phyloP scores from a whole-genome alignment of 257 asterid genomes.

The Parsonsia alboflavescens region DNA sequence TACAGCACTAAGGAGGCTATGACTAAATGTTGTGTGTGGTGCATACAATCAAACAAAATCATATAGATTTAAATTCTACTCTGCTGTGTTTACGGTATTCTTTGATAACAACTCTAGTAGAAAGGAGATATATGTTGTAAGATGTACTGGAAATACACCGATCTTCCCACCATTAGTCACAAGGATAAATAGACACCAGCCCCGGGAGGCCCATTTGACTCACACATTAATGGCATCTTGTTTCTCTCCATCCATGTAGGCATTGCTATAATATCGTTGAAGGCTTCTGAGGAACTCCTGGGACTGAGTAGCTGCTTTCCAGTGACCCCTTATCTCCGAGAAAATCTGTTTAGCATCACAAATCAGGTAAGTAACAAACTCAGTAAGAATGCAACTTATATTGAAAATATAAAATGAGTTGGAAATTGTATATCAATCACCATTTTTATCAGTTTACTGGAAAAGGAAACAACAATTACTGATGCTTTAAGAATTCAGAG shows the following conservation, averaged over 20 bases:
- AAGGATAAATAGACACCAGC: background rate
- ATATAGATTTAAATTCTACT: background rate
- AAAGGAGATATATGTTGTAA: background rate
- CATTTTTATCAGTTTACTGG: background rate
- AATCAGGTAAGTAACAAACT: constrained; percentile 8
- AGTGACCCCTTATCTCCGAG: constrained; percentile 89
- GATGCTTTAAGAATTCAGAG: too few relatives aligned
- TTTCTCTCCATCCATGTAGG: constrained; percentile 88
- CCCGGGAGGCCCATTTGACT: constrained; percentile 23
- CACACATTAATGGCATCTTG: constrained; percentile 93
- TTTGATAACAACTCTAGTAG: background rate
- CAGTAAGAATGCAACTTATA: background rate
- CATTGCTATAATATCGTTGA: constrained; percentile 82
- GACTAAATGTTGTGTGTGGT: background rate
- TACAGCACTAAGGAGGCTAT: background rate
- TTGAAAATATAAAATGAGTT: background rate
- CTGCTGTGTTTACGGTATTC: background rate
- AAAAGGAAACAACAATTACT: background rate
- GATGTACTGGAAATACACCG: background rate
- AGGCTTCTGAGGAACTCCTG: constrained; percentile 75
- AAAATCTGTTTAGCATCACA: constrained; percentile 54
- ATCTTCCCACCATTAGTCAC: background rate
- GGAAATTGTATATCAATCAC: background rate
- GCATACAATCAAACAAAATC: too few relatives aligned
- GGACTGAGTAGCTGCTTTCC: constrained; percentile 91